Evolutionary conservation across 2,329 filamentous ascomycete genomes (phyloP).

Genomic region (Cyclaneusma minus): DNA sequence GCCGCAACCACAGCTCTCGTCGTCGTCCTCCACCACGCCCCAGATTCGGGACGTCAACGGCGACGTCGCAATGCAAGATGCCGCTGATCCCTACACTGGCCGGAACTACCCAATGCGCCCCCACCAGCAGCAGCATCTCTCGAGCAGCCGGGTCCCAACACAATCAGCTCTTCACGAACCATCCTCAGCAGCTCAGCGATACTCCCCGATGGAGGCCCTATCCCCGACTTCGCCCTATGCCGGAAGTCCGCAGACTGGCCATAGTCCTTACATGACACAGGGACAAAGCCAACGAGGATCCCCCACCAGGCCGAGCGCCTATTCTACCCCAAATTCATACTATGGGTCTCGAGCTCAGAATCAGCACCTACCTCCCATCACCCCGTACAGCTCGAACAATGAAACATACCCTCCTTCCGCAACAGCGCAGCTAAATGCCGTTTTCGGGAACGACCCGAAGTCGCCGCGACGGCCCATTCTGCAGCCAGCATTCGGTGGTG

Average conservation of each 20-base stretch:
- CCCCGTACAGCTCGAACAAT: constrained; percentile 50
- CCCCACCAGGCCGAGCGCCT: constrained; percentile 54
- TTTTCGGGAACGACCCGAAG: constrained; percentile 41
- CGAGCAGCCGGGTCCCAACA: constrained; percentile 32
- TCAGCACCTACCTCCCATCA: constrained; percentile 61
- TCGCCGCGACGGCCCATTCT: constrained; percentile 38
- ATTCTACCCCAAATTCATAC: constrained; percentile 41
- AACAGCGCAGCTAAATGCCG: constrained; percentile 54
- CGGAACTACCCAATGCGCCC: constrained; percentile 76
- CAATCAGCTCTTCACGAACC: constrained; percentile 61
- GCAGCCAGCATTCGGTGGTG: constrained; percentile 25
- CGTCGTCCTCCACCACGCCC: constrained; percentile 41
- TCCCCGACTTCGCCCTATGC: constrained; percentile 70
- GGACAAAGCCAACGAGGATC: constrained; percentile 51
- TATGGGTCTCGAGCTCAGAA: constrained; percentile 27
- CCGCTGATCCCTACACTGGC: constrained; percentile 65
- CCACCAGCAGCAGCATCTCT: constrained; percentile 59
- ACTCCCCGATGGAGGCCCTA: constrained; percentile 88
- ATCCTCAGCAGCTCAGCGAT: constrained; percentile 74
- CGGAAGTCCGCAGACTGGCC: constrained; percentile 40
- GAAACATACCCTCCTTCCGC: constrained; percentile 59
- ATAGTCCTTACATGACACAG: constrained; percentile 29
- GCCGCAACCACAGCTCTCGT: constrained; percentile 26
- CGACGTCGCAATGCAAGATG: constrained; percentile 78
- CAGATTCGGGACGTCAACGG: constrained; percentile 56